Evolutionary conservation across 202 grass and related monocot species (phyloP), one percentile per base, ranked within the genome.

Genomic region (Schoenoplectus tabernaemontani): DNA sequence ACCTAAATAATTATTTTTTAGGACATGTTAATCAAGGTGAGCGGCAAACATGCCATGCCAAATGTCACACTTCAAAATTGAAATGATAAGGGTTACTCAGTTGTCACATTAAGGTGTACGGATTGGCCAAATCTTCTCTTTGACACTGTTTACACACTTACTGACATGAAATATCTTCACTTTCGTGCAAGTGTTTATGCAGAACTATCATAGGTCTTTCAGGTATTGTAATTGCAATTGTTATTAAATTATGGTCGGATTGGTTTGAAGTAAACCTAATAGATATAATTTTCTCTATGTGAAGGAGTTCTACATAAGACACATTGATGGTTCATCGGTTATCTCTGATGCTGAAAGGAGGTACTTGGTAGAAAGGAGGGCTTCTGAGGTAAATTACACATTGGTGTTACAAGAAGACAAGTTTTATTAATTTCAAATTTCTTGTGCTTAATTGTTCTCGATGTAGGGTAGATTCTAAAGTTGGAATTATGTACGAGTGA

Each of bases 221-320:
- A 91, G 92, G 92, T 94, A 61, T 61, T 77, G 43, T 38, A 71
- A 47, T 53, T 68, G 17, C 22, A 68, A 68, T 44, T 43, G 17
- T 24, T 68, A 23, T n/a, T 68, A 43, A 68, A 41, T 17, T 42
- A 5, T 37, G 10, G 1, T 43, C 2, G 42, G 42, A 19, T 77
- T 77, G 7, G 17, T 57, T 77, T 77, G 33, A 7, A 24, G 22
- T 77, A 36, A 51, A 33, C 1, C 38, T 34, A 36, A 12, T 4
- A 57, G 57, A 43, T 41, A 63, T 30, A 66, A 23, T 38, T 22
- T 73, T 32, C 15, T 38, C 10, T 4, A 33, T 32, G 33, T 34
- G 30, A 7, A 94, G 92, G 92, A 94, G 80, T 94, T 91, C 81
- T 94, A 89, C 79, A 90, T 94, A 53, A 89, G 92, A 58, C 89